These are phyloP conservation scores for Sclerotinia nivalis DNA, from an alignment of 2,329 filamentous ascomycete species.

Conservation along the genomic window DNA sequence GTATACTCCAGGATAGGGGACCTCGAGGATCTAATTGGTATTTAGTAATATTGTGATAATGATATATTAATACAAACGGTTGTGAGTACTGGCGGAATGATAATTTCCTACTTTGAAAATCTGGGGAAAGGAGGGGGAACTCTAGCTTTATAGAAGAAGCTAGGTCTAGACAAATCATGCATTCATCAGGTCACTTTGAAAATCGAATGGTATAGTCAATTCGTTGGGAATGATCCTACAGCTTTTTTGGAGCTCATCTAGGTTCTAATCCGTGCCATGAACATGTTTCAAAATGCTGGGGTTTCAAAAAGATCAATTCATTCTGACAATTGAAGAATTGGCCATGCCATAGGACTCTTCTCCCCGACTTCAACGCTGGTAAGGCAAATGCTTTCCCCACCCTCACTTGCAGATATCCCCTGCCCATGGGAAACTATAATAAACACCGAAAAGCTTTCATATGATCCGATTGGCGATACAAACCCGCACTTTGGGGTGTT, in stretches of 20 bases:
- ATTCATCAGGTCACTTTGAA: background rate
- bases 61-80: background rate
- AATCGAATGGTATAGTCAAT: background rate
- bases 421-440: conserved; percentile 7
- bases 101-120: conserved; percentile 1
- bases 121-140: conserved; percentile 18
- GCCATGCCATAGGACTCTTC: conserved; percentile 7
- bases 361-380: background rate
- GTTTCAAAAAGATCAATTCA: background rate
- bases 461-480: conserved; percentile 16
- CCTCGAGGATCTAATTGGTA: background rate
- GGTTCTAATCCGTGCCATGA: background rate
- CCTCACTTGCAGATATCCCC: conserved; percentile 15
- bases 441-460: background rate
- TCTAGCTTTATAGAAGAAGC: conserved; percentile 11
- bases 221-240: background rate
- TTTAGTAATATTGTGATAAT: background rate
- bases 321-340: background rate
- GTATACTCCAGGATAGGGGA: background rate
- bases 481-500: background rate
- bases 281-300: background rate
- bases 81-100: background rate
- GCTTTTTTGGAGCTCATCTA: background rate
- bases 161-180: conserved; percentile 12
- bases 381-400: conserved; percentile 8